Evolutionary conservation across 805 yeast genomes (phyloP).

Genomic region (Nakazawaea molendinolei): DNA sequence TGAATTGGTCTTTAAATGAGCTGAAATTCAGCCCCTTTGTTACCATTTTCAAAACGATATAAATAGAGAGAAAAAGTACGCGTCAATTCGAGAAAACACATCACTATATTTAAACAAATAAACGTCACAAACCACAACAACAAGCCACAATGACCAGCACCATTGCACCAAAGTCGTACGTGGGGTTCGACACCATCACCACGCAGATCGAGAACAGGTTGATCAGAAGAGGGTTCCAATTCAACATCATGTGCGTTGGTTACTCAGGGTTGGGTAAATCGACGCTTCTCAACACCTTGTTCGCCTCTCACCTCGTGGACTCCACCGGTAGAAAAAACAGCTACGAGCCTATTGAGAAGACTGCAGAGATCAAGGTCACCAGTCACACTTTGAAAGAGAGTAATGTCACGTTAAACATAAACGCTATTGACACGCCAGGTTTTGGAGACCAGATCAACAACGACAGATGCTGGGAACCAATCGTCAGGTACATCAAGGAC

Average conservation of each 20-base stretch:
- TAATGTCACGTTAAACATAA: slow-evolving; percentile 77
- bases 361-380: slow-evolving; percentile 75
- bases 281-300: slow-evolving; percentile 84
- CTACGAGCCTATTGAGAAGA: slow-evolving; percentile 71
- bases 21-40: too few relatives aligned
- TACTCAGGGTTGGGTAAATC: slow-evolving; percentile 92
- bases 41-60: too few relatives aligned
- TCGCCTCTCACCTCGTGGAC: slow-evolving; percentile 72
- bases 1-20: too few relatives aligned
- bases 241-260: slow-evolving; percentile 92
- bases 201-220: slow-evolving; percentile 90
- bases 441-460: slow-evolving; percentile 96
- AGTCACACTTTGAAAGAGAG: slow-evolving; percentile 74
- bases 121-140: too few relatives aligned
- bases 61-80: too few relatives aligned
- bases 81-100: too few relatives aligned
- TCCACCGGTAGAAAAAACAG: slow-evolving; percentile 66
- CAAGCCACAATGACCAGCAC: slow-evolving; percentile 6
- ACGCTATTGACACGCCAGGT: slow-evolving; percentile 95
- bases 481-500: slow-evolving; percentile 88
- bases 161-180: slow-evolving; percentile 62
- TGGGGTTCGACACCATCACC: slow-evolving; percentile 96
- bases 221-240: slow-evolving; percentile 88
- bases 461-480: slow-evolving; percentile 95
- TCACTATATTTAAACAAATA: too few relatives aligned